A percentile compares a stretch with the other conserved stretches of the same genome.
These are phyloP conservation scores for Neonothopanus nambi DNA, from an alignment of 1,284 basidiomycete species.

Conservation along the genomic window DNA sequence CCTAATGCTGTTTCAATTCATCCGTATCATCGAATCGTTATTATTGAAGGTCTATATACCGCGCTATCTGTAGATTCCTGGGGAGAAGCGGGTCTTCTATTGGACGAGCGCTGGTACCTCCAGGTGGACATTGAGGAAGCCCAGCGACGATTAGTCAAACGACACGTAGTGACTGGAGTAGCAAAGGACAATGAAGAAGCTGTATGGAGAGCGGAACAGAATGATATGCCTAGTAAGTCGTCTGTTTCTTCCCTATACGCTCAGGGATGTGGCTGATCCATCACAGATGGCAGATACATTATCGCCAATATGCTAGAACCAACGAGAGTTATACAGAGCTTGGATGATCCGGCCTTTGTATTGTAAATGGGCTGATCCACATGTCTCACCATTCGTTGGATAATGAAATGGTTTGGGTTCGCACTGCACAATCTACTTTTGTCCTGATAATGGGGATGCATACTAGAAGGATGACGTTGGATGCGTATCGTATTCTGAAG, in stretches of 20 bases:
- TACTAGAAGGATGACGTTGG: too few relatives aligned
- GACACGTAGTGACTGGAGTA: conserved; percentile 79
- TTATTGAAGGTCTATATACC: conserved; percentile 86
- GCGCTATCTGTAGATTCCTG: conserved; percentile 75
- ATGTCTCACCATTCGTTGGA: too few relatives aligned
- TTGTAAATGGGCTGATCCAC: background rate
- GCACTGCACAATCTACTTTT: too few relatives aligned
- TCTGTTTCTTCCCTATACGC: conserved; percentile 3
- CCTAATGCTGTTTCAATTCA: conserved; percentile 57
- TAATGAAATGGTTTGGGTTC: too few relatives aligned
- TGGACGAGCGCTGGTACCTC: conserved; percentile 84
- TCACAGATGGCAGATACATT: conserved; percentile 56
- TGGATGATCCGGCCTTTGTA: conserved; percentile 40
- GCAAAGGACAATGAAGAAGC: conserved; percentile 68
- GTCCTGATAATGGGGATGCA: too few relatives aligned
- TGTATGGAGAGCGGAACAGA: conserved; percentile 67
- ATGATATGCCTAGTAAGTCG: conserved; percentile 71
- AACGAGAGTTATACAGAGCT: conserved; percentile 52
- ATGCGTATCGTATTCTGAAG: too few relatives aligned
- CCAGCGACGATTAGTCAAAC: conserved; percentile 61
- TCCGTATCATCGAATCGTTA: conserved; percentile 69
- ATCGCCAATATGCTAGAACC: conserved; percentile 57
- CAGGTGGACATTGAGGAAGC: conserved; percentile 64
- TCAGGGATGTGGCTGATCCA: conserved; percentile 1
- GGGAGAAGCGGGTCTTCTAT: conserved; percentile 60